These are phyloP conservation scores for Backusella liffmaniae DNA, from an alignment of 192 early-diverging fungal species.

Conservation along the genomic window DNA sequence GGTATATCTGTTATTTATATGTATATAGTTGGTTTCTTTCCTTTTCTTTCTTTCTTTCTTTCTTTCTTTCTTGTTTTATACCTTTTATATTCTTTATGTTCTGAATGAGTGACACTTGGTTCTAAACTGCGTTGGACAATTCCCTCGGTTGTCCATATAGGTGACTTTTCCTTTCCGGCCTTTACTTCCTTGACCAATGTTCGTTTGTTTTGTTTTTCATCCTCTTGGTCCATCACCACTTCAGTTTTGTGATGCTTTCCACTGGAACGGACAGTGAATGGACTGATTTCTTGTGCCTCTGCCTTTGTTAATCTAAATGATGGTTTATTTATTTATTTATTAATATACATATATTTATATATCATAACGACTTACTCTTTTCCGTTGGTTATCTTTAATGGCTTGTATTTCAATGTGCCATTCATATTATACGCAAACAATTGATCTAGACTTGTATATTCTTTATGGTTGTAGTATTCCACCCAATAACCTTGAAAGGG, in stretches of 20 bases:
- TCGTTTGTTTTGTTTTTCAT: constrained; percentile 20
- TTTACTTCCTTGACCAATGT: constrained; percentile 40
- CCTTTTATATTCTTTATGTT: constrained; percentile 59
- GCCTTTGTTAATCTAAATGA: constrained; percentile 15
- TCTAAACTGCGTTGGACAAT: constrained; percentile 48
- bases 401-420: constrained; percentile 64
- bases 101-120: constrained; percentile 47
- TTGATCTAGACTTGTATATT: constrained; percentile 72
- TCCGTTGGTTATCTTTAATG: constrained; percentile 19
- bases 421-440: constrained; percentile 89
- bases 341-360: neutral
- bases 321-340: too few species aligned
- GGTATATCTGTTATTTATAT: constrained; percentile 30
- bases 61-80: constrained; percentile 28
- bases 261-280: constrained; percentile 35
- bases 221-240: constrained; percentile 24
- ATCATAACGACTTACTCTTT: neutral
- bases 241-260: constrained; percentile 16
- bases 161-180: constrained; percentile 39
- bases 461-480: constrained; percentile 84
- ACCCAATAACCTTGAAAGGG: constrained; percentile 66
- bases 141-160: constrained; percentile 46
- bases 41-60: neutral
- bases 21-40: neutral
- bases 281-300: constrained; percentile 38